These are phyloP conservation scores for Boletus vermiculosoides DNA, from an alignment of 768 basidiomycete genomes.

Conservation along the genomic window DNA sequence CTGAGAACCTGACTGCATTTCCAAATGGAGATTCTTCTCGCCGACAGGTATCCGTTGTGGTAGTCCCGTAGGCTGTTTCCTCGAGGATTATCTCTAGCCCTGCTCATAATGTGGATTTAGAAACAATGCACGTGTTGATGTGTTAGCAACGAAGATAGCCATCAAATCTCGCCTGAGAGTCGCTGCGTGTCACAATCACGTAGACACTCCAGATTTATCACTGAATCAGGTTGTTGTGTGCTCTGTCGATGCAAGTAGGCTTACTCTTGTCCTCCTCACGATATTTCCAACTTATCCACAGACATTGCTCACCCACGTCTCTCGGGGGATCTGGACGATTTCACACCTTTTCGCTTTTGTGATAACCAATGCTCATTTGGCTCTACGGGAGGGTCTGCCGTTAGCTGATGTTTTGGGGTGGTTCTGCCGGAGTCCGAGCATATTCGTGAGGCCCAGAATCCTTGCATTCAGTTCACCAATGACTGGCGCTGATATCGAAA, in stretches of 20 bases:
- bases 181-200: constrained; percentile 10
- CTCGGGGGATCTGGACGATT: constrained; percentile 38
- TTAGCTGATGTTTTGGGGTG: constrained; percentile 46
- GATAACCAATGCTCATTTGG: constrained; percentile 41
- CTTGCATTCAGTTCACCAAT: constrained; percentile 39
- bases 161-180: constrained; percentile 18
- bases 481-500: constrained; percentile 31
- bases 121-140: constrained; percentile 13
- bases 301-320: constrained; percentile 42
- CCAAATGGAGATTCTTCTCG: not conserved
- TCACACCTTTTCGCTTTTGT: constrained; percentile 46
- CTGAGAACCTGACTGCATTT: not conserved
- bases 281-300: constrained; percentile 19
- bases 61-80: constrained; percentile 18
- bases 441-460: constrained; percentile 41
- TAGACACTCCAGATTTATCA: constrained; percentile 19
- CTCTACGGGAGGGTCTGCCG: constrained; percentile 38
- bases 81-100: not conserved
- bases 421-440: constrained; percentile 40
- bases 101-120: constrained; percentile 11
- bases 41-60: constrained; percentile 16
- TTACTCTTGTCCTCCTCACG: not conserved
- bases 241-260: constrained; percentile 38
- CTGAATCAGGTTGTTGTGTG: constrained; percentile 39
- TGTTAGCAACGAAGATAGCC: constrained; percentile 14